Evolutionary conservation across 768 basidiomycete genomes (phyloP), one percentile per base, ranked within the genome.

Genomic region (Mycena vulgaris): DNA sequence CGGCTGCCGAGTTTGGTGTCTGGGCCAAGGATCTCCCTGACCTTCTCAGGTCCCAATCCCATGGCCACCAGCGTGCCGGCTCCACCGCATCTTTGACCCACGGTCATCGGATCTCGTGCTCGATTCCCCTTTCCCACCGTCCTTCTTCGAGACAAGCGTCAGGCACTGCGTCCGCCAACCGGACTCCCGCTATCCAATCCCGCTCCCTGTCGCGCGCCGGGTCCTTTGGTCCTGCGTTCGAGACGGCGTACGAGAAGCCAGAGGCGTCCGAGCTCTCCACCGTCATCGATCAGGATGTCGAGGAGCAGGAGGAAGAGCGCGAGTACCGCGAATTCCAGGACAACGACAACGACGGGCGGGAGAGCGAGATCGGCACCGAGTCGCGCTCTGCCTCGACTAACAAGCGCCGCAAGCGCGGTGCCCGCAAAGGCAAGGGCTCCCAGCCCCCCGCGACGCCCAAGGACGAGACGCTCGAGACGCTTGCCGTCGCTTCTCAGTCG

Each of bases 1-100:
- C 89, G 28, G 97, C 97, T 21, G 86, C 85, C 45, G 95, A 94
- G 66, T 95, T 99, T 76, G 96, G 96, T 14, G 77, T 80, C 45
- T 99, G 97, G 97, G 86, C 92, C 65, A 91, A 89, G 80, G 90
- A 91, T 74, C 84, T 99, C n/a, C 94, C 95, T 28, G 82, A 87
- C 30, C 85, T 95, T 60, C 85, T 97, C 57, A 89, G 87, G 56
- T 83, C 83, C 52, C 84, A 78, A 11, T 57, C 59, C 60, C 78
- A 84, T 68, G 83, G 83, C 52, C 93, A 93, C 74, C 78, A 81
- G 53, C 90, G 92, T 56, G 89, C 85, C 49, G 77, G 88, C 31
- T 92, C 90, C 47, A 86, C 83, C 51, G 86, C 89, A 64, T 92
- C 91, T 1, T 63, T 78, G 7, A 87, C 89, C 33, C 85, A 88